Conservation (phyloP, 768 basidiomycete genomes). For the Suillus fuscotomentosus region DNA sequence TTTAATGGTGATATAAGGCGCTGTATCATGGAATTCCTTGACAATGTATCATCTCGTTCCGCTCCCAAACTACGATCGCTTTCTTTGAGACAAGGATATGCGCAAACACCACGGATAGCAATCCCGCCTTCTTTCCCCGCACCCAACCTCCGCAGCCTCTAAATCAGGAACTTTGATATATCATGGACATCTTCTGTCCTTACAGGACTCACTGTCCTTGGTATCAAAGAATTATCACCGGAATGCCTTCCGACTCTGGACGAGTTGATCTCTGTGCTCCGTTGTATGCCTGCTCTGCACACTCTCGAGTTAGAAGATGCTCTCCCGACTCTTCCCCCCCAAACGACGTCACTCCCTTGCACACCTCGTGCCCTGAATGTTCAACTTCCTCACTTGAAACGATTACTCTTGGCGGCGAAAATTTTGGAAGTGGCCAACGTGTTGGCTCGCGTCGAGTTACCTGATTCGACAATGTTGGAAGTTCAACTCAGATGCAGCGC, state of each 20-base stretch:
- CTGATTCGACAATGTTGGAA: neutral
- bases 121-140: conserved; percentile 15
- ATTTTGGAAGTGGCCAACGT: neutral
- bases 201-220: conserved; percentile 35
- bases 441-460: neutral
- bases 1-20: conserved; percentile 21
- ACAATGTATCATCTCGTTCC: conserved; percentile 14
- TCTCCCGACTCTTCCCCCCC: conserved; percentile 22
- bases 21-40: conserved; percentile 26
- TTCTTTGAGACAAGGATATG: conserved; percentile 18
- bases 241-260: conserved; percentile 28
- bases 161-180: conserved; percentile 34
- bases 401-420: neutral
- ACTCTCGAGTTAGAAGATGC: conserved; percentile 35
- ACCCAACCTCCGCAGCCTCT: conserved; percentile 34
- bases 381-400: neutral
- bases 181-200: conserved; percentile 37
- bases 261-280: conserved; percentile 33
- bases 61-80: conserved; percentile 36
- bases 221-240: conserved; percentile 28
- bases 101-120: neutral
- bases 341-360: neutral
- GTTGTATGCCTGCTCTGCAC: conserved; percentile 32
- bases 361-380: neutral
- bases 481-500: neutral